A percentile compares a stretch with the other conserved stretches of the same genome.
Evolutionary conservation across 2,329 filamentous ascomycete genomes (phyloP).

Genomic region (Nemania sp.): DNA sequence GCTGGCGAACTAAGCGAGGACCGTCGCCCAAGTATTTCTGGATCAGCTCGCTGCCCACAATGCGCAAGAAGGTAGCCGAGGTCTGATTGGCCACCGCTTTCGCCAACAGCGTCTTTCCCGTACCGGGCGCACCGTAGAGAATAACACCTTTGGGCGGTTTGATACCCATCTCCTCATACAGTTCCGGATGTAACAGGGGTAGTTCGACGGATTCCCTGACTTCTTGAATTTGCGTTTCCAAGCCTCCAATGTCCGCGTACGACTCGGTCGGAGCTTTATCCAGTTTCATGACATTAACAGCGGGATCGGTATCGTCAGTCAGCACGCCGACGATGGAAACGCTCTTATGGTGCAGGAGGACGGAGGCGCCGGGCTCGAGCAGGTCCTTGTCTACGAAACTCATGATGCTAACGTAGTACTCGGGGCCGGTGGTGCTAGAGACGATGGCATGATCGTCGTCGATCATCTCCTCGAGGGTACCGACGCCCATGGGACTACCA

Average conservation of each 20-base stretch:
- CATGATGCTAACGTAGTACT: slow-evolving; percentile 99
- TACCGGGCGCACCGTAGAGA: slow-evolving; percentile 94
- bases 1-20: slow-evolving; percentile 88
- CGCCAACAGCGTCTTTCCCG: slow-evolving; percentile 92
- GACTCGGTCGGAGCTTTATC: slow-evolving; percentile 98
- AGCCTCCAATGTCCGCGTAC: slow-evolving; percentile 96
- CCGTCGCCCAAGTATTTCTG: slow-evolving; percentile 99
- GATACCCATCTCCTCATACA: slow-evolving; percentile 99
- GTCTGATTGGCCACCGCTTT: slow-evolving; percentile 99
- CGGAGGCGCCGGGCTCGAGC: slow-evolving; percentile 92
- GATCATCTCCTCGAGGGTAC: slow-evolving; percentile 97
- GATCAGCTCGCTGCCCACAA: slow-evolving; percentile 95
- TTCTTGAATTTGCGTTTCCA: slow-evolving; percentile 95
- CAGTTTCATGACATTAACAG: slow-evolving; percentile 98
- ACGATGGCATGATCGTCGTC: slow-evolving; percentile 99
- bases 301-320: slow-evolving; percentile 92
- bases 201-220: slow-evolving; percentile 96
- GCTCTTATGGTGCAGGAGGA: slow-evolving; percentile 94
- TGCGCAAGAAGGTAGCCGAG: slow-evolving; percentile 96
- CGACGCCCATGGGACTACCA: slow-evolving; percentile 97
- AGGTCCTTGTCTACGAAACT: slow-evolving; percentile 99
- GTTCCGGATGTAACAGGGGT: slow-evolving; percentile 89
- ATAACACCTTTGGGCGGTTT: slow-evolving; percentile 99
- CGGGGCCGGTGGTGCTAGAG: slow-evolving; percentile 92
- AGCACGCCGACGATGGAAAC: slow-evolving; percentile 97